These are phyloP conservation scores for Epithemia pelagica DNA, from an alignment of 108 stramenopile genomes.

Conservation along the genomic window DNA sequence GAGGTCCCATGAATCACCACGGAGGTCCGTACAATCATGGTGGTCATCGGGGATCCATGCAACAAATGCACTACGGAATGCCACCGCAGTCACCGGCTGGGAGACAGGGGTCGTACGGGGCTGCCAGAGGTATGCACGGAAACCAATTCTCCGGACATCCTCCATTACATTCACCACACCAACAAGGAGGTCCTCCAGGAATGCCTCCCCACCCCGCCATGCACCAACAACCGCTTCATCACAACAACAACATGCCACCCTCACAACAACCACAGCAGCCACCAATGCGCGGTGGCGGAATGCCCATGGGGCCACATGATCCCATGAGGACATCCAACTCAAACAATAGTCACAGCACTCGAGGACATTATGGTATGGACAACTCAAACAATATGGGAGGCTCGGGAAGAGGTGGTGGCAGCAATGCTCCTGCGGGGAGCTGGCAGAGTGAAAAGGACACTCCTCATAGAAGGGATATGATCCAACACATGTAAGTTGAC, in stretches of 20 bases:
- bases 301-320: slow-evolving; percentile 14
- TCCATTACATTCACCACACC: slow-evolving; percentile 9
- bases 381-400: slow-evolving; percentile 17
- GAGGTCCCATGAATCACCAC: background rate
- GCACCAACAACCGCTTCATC: slow-evolving; percentile 2
- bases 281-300: slow-evolving; percentile 20
- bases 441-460: slow-evolving; percentile 89
- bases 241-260: slow-evolving; percentile 1
- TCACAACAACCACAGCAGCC: slow-evolving; percentile 17
- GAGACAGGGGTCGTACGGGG: slow-evolving; percentile 18
- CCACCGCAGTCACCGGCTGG: slow-evolving; percentile 30
- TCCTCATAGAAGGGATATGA: slow-evolving; percentile 82
- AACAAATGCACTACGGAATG: slow-evolving; percentile 14
- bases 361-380: slow-evolving; percentile 16
- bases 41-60: background rate
- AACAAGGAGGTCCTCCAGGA: slow-evolving; percentile 2
- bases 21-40: background rate
- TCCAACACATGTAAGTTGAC: slow-evolving; percentile 85
- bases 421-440: slow-evolving; percentile 51
- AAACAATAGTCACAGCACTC: slow-evolving; percentile 19
- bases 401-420: slow-evolving; percentile 11
- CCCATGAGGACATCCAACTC: slow-evolving; percentile 6
- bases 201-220: slow-evolving; percentile 5
- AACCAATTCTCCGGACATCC: slow-evolving; percentile 21
- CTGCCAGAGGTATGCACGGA: slow-evolving; percentile 26